phyloP scores from a whole-genome alignment of 2,329 filamentous ascomycete species.

The Periconia macrospinosa region DNA sequence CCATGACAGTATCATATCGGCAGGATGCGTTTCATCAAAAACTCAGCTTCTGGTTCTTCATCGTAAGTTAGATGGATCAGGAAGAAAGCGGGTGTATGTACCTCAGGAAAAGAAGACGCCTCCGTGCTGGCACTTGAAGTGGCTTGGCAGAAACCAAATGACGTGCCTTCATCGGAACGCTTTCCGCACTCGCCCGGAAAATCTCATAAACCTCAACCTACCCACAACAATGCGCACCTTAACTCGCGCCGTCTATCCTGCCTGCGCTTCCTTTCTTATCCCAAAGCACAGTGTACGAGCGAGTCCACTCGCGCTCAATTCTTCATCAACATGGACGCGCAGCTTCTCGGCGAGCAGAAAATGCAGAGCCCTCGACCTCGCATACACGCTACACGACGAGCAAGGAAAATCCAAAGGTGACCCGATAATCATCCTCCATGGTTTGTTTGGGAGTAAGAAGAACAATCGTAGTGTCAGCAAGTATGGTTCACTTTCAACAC shows the following conservation, averaged over 20 bases:
- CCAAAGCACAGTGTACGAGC: constrained; percentile 14
- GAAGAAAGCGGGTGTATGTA: no score
- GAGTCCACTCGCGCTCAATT: constrained; percentile 2
- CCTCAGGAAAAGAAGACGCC: neutral
- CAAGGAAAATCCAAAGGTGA: constrained; percentile 43
- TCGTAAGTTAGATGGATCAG: no score
- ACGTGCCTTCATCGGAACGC: constrained; percentile 11
- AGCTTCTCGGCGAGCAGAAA: constrained; percentile 30
- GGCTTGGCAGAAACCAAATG: constrained; percentile 3
- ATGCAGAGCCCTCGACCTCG: constrained; percentile 31
- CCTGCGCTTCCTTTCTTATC: constrained; percentile 13
- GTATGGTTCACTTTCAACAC: constrained; percentile 50
- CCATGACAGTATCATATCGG: no score
- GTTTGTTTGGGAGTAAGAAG: constrained; percentile 91
- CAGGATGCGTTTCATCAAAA: no score
- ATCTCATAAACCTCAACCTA: constrained; percentile 5
- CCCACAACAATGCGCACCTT: constrained; percentile 19
- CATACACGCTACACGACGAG: constrained; percentile 40
- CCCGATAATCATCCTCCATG: constrained; percentile 87
- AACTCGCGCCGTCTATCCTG: constrained; percentile 12
- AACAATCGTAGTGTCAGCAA: constrained; percentile 95
- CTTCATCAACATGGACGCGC: constrained; percentile 23
- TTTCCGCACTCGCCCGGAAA: constrained; percentile 12
- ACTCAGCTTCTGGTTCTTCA: no score
- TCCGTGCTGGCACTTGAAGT: no score